These are phyloP conservation scores for Aspergillus quadrilineatus DNA, from an alignment of 2,329 filamentous ascomycete genomes.

Conservation along the genomic window DNA sequence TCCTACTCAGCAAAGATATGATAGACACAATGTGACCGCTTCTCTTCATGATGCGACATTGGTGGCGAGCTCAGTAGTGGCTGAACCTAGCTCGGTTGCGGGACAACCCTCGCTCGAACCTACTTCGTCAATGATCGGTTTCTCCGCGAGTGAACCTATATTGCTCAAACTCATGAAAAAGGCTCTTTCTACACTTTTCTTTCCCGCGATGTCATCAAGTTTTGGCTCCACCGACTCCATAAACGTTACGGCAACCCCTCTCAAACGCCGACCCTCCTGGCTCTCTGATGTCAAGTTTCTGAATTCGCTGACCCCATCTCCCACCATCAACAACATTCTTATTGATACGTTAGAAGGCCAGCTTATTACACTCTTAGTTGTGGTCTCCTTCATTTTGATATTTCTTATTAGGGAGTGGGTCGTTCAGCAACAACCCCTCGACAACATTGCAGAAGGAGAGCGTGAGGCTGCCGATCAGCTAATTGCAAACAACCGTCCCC, in stretches of 20 bases:
- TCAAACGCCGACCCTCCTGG: conserved; percentile 46
- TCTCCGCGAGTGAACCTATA: conserved; percentile 45
- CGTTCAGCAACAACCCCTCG: conserved; percentile 92
- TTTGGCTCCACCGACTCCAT: conserved; percentile 26
- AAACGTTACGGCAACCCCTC: conserved; percentile 27
- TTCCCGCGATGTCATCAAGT: conserved; percentile 31
- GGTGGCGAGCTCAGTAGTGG: conserved; percentile 24
- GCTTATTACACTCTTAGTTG: conserved; percentile 86
- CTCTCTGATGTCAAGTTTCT: conserved; percentile 61
- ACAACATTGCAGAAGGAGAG: conserved; percentile 68
- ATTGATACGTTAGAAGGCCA: conserved; percentile 88
- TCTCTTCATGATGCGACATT: conserved; percentile 21
- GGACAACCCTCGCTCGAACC: conserved; percentile 35
- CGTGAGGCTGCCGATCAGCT: conserved; percentile 53
- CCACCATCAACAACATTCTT: conserved; percentile 72
- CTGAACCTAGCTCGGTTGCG: conserved; percentile 26
- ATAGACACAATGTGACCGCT: conserved; percentile 23
- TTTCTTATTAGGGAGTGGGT: conserved; percentile 98
- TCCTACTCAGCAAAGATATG: conserved; percentile 21
- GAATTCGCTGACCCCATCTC: conserved; percentile 62
- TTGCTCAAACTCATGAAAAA: conserved; percentile 49
- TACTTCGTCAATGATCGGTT: conserved; percentile 42
- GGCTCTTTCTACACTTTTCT: conserved; percentile 37
- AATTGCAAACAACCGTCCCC: conserved; percentile 39
- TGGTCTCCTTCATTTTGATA: conserved; percentile 92